A percentile compares a stretch with the other conserved stretches of the same genome.
Evolutionary conservation across 805 yeast species (phyloP).

Genomic region (Candida dajiaensis): DNA sequence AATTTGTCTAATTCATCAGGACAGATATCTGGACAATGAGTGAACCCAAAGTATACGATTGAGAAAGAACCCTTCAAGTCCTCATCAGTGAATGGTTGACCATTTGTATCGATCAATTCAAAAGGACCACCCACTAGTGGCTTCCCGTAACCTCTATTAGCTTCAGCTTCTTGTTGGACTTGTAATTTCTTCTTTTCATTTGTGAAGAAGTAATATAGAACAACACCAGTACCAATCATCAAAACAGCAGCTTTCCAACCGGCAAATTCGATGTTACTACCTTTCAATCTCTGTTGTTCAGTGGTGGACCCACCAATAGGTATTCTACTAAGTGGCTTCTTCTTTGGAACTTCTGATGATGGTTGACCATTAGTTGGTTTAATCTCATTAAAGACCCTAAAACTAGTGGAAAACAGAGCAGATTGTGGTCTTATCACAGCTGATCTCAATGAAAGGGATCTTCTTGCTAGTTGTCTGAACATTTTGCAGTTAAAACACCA

Average conservation of each 20-base stretch:
- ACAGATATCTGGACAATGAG: conserved; percentile 97
- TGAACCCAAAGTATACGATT: conserved; percentile 90
- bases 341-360: conserved; percentile 11
- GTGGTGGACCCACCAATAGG: conserved; percentile 60
- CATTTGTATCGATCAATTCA: conserved; percentile 62
- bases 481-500: not conserved
- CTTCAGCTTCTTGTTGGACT: conserved; percentile 73
- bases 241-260: conserved; percentile 79
- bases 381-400: conserved; percentile 12
- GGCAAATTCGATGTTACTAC: conserved; percentile 59
- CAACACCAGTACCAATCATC: conserved; percentile 65
- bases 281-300: conserved; percentile 26
- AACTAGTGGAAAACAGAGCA: conserved; percentile 13
- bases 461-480: conserved; percentile 9
- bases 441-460: conserved; percentile 1
- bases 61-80: conserved; percentile 75
- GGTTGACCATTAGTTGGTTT: conserved; percentile 1
- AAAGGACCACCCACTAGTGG: conserved; percentile 94
- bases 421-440: not conserved
- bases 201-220: conserved; percentile 62
- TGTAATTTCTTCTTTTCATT: conserved; percentile 72
- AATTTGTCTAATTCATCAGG: conserved; percentile 96
- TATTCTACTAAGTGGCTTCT: conserved; percentile 72
- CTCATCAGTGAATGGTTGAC: conserved; percentile 69
- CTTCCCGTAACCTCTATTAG: conserved; percentile 83